These are phyloP conservation scores for Phaffomyces thermotolerans DNA, from an alignment of 805 yeast genomes.

Conservation along the genomic window DNA sequence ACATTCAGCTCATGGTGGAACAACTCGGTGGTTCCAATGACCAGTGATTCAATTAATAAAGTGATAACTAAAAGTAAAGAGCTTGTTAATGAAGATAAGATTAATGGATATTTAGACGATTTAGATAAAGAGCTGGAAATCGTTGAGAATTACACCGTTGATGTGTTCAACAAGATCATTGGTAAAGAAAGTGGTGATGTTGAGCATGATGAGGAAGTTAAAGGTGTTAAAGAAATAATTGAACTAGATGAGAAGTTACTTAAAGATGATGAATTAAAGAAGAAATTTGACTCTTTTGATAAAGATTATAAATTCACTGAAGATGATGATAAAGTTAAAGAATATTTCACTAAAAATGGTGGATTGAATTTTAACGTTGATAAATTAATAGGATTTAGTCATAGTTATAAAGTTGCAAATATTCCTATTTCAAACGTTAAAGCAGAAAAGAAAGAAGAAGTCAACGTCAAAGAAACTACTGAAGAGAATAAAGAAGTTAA, in stretches of 20 bases:
- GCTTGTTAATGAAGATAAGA: conserved; percentile 27
- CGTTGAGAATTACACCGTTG: conserved; percentile 63
- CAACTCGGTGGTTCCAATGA: neutral
- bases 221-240: conserved; percentile 22
- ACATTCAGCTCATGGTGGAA: neutral
- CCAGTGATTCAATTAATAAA: conserved; percentile 21
- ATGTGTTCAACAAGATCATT: conserved; percentile 43
- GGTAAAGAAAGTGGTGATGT: conserved; percentile 32
- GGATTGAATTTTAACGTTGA: neutral
- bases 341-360: neutral
- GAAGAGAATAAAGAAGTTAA: conserved; percentile 39
- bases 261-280: neutral
- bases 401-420: neutral
- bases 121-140: conserved; percentile 69
- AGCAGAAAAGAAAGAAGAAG: conserved; percentile 32
- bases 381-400: neutral
- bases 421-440: too few relatives aligned
- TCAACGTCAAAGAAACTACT: conserved; percentile 30
- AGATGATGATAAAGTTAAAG: neutral
- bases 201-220: conserved; percentile 11
- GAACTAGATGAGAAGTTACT: neutral
- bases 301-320: conserved; percentile 29
- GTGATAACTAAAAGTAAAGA: conserved; percentile 30
- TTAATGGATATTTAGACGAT: conserved; percentile 60
- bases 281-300: neutral